Conservation (phyloP, 768 basidiomycete species). For the Suillus subluteus region DNA sequence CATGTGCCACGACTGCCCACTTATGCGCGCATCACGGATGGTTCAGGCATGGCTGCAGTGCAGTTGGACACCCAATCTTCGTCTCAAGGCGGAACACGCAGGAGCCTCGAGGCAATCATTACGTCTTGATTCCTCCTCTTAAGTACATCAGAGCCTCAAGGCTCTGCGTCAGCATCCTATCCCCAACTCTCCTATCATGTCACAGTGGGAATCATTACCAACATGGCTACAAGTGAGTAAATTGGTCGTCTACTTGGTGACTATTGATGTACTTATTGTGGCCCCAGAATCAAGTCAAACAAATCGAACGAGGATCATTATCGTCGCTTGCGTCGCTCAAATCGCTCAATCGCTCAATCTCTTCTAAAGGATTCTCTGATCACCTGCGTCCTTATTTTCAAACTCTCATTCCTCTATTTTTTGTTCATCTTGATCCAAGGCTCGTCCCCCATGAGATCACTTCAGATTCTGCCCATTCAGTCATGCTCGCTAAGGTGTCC, state of each 20-base stretch:
- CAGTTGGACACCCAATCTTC: not conserved
- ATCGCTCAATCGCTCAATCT: conserved; percentile 1
- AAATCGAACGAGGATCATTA: conserved; percentile 3
- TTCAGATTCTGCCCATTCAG: conserved; percentile 2
- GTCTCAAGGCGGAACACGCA: conserved; percentile 1
- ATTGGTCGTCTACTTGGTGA: not conserved
- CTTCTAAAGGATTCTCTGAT: conserved; percentile 1
- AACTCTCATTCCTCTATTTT: conserved; percentile 3
- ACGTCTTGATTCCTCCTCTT: not conserved
- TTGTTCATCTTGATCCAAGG: conserved; percentile 4
- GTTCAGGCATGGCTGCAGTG: conserved; percentile 6
- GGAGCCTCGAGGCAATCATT: conserved; percentile 1
- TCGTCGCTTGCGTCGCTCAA: conserved; percentile 2
- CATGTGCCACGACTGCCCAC: not conserved
- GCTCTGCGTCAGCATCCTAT: not conserved
- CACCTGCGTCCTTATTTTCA: conserved; percentile 3
- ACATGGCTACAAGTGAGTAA: conserved; percentile 2
- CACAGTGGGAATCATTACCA: conserved; percentile 5
- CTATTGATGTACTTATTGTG: not conserved
- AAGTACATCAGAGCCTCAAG: conserved; percentile 1
- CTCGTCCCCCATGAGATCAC: conserved; percentile 2
- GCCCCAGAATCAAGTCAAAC: not conserved
- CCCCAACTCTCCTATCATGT: conserved; percentile 1
- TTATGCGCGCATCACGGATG: not conserved
- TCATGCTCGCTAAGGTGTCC: conserved; percentile 5